Conservation (phyloP, 164 flowering plant species). For the Litsea cubeba region DNA sequence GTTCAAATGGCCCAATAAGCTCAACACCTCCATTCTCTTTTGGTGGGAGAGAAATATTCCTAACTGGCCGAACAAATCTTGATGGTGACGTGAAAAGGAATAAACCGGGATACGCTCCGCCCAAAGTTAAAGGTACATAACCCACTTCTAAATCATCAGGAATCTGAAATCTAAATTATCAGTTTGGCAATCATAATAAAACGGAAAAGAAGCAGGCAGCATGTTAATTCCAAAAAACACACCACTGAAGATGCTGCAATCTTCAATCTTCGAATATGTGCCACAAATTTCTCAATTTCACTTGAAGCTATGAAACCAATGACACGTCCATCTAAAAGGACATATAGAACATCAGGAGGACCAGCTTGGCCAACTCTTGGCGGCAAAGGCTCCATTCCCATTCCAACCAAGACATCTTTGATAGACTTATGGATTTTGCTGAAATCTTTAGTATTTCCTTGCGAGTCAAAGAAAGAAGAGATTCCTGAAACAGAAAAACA, state of each 20-base stretch:
- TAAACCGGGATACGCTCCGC: constrained; percentile 89
- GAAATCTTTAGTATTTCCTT: constrained; percentile 62
- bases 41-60: constrained; percentile 44
- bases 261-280: constrained; percentile 62
- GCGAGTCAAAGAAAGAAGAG: constrained; percentile 68
- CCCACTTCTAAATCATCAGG: constrained; percentile 95
- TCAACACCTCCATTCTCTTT: constrained; percentile 51
- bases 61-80: constrained; percentile 87
- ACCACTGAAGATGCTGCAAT: constrained; percentile 51
- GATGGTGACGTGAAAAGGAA: constrained; percentile 80
- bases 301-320: constrained; percentile 56
- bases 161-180: constrained; percentile 37
- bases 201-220: not conserved
- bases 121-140: constrained; percentile 70
- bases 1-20: constrained; percentile 95
- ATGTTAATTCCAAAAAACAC: constrained; percentile 10
- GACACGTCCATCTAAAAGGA: constrained; percentile 83
- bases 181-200: not conserved
- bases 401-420: constrained; percentile 39
- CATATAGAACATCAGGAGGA: constrained; percentile 65
- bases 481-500: constrained; percentile 42
- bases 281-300: constrained; percentile 54
- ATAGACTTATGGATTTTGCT: constrained; percentile 43
- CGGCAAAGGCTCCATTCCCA: constrained; percentile 68
- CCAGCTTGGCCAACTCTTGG: constrained; percentile 76